Base-by-base conservation (phyloP, 176 grass and related monocot species). In the Aegilops longissima region DNA sequence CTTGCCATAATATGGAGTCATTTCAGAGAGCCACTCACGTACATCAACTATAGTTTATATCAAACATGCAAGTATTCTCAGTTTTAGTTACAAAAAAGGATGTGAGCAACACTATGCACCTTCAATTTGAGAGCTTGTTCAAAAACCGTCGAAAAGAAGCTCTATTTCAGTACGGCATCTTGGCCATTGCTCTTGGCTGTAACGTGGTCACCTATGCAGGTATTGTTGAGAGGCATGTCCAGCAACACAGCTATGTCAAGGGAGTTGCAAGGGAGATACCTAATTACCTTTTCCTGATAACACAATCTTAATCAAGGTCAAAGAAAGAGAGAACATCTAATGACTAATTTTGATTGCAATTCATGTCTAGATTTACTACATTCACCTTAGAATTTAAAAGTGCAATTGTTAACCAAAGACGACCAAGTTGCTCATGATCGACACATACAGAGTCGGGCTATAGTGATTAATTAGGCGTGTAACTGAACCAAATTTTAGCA, bases 91-190 rank as follows among this genome's bases (percentile, higher is more conserved):
- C 36, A 25, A 76, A 85, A 51, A 70, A 52, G 65, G 34, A 1
- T 29, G 18, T 5, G 44, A 66, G 29, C 12, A 40, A 78, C 11
- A 84, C 36, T 72, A 35, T 9, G 52, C 14, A 97, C 95, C 95
- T 97, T 97, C 56, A 91, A 13, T 88, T 86, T 95, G 56, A 97
- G 85, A 59, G 95, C 95, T 90, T 97, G 87, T 83, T 93, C 89
- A 73, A 93, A 93, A 68, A 97, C 83, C 13, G 95, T 95, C 61
- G 91, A 45, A 4, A 93, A 93, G 24, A 87, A 83, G 85, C 87
- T 97, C 42, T 45, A 45, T 45, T 45, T 45, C 11, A 45, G 42
- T 45, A 45, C 11, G 42, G 42, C 42, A 0, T 12, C 42, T 45
- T 45, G 42, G 42, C 42, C 42, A 45, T 0, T 45, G 42, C 42